These are phyloP conservation scores for Scortechinia acanthostroma DNA, from an alignment of 2,329 filamentous ascomycete species.

Conservation along the genomic window DNA sequence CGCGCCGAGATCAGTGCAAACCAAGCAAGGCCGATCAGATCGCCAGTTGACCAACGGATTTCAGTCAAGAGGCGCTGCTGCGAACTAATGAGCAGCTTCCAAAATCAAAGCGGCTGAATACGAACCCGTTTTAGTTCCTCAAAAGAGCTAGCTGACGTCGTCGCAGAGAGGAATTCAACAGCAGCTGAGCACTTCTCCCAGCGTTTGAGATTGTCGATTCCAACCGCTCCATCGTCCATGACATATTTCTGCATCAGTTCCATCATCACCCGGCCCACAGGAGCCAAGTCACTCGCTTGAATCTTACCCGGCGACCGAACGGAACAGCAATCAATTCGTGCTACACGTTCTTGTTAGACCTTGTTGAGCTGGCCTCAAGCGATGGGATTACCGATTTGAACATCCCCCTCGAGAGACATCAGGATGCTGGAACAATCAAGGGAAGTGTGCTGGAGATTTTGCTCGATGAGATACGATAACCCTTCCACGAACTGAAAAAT, in stretches of 20 bases:
- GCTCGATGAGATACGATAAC: not conserved
- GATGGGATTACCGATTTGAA: conserved; percentile 5
- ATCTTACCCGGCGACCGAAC: too few relatives aligned
- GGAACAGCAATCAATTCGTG: too few relatives aligned
- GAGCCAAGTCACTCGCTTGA: too few relatives aligned
- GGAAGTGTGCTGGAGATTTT: conserved; percentile 2
- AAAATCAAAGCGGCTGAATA: too few relatives aligned
- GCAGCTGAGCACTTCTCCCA: conserved; percentile 16
- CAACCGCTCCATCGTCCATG: conserved; percentile 18
- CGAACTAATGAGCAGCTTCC: too few relatives aligned
- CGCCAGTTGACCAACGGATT: conserved; percentile 2
- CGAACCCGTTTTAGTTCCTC: conserved; percentile 15
- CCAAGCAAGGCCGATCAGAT: not conserved
- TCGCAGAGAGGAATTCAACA: conserved; percentile 18
- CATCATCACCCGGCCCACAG: too few relatives aligned
- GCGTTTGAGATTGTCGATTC: conserved; percentile 17
- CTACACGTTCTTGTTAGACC: too few relatives aligned
- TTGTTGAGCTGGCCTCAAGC: too few relatives aligned
- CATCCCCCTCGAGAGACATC: conserved; percentile 1
- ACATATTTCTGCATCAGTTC: conserved; percentile 22
- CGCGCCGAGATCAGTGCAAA: not conserved
- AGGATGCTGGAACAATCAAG: conserved; percentile 1
- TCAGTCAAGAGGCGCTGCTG: not conserved
- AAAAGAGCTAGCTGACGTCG: conserved; percentile 13
- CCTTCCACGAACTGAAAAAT: conserved; percentile 4